A percentile compares a stretch with the other conserved stretches of the same genome.
These are phyloP conservation scores for Termitomyces sp. DNA, from an alignment of 768 basidiomycete genomes.

Conservation along the genomic window DNA sequence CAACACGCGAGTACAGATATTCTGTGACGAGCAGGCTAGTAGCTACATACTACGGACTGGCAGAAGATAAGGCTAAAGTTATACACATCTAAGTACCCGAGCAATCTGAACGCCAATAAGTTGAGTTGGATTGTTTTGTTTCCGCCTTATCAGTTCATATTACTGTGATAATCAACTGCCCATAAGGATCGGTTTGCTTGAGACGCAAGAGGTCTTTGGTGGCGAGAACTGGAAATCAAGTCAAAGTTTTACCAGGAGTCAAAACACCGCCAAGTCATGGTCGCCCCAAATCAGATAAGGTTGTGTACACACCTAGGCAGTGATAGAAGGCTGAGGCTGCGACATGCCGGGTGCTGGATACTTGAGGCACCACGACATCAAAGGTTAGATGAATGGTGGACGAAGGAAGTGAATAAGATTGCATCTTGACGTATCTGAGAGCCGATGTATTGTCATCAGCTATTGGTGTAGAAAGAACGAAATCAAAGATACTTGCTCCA, in stretches of 20 bases:
- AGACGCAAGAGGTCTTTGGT: constrained; percentile 71
- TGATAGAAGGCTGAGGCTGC: constrained; percentile 84
- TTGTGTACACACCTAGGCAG: constrained; percentile 59
- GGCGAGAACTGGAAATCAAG: constrained; percentile 51
- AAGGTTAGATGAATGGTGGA: constrained; percentile 49
- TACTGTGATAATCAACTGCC: constrained; percentile 18
- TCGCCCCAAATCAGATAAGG: background rate
- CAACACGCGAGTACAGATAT: background rate
- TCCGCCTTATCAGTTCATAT: background rate
- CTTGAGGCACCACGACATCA: constrained; percentile 60
- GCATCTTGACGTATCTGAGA: constrained; percentile 75
- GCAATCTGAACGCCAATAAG: no score
- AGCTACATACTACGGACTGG: background rate
- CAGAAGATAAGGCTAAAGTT: background rate
- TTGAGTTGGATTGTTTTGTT: no score
- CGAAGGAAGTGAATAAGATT: constrained; percentile 53
- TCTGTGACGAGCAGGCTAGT: background rate
- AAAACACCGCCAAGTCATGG: background rate
- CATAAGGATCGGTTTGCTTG: constrained; percentile 60
- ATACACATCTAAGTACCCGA: no score
- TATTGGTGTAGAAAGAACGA: no score
- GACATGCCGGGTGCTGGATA: constrained; percentile 69
- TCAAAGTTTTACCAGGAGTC: constrained; percentile 1
- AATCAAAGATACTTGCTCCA: constrained; percentile 58
- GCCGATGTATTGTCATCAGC: background rate